Evolutionary conservation across 768 basidiomycete genomes (phyloP).

Genomic region (Boletus rubescentipes): DNA sequence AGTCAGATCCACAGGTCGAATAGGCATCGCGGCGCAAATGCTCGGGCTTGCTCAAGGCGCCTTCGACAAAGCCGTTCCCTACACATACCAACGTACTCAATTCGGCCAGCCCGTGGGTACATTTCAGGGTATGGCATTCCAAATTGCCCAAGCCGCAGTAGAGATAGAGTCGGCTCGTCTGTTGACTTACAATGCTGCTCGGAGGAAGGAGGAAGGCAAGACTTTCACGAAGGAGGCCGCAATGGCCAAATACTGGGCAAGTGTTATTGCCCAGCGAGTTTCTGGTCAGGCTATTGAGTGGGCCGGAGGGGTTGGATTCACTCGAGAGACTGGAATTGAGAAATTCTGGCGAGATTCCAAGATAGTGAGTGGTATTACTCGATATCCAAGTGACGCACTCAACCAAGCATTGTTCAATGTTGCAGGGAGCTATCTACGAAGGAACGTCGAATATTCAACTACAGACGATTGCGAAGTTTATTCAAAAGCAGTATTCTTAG

Average conservation of each 20-base stretch:
- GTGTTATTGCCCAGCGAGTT: conserved; percentile 85
- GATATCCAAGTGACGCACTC: background rate
- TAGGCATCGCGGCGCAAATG: conserved; percentile 99
- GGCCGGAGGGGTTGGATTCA: conserved; percentile 92
- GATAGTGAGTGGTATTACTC: conserved; percentile 58
- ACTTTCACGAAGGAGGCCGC: conserved; percentile 92
- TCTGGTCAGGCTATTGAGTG: conserved; percentile 92
- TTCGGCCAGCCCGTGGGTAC: conserved; percentile 93
- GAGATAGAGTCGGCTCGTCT: conserved; percentile 90
- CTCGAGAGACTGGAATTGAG: conserved; percentile 92
- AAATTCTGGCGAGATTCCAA: conserved; percentile 97
- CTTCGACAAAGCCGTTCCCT: conserved; percentile 93
- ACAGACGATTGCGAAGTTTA: conserved; percentile 90
- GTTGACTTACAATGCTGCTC: conserved; percentile 94
- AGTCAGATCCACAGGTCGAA: conserved; percentile 54
- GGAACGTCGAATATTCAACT: conserved; percentile 99
- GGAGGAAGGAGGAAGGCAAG: conserved; percentile 88
- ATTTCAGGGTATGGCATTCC: conserved; percentile 96
- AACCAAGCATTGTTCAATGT: conserved; percentile 5
- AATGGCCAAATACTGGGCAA: conserved; percentile 95
- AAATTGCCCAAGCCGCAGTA: conserved; percentile 86
- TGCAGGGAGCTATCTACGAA: conserved; percentile 85
- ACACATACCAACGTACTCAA: conserved; percentile 91
- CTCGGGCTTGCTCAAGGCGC: conserved; percentile 96
- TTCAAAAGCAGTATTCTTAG: conserved; percentile 82